phyloP scores from a whole-genome alignment of 2,329 filamentous ascomycete species.

The Herpotrichia juniperi region DNA sequence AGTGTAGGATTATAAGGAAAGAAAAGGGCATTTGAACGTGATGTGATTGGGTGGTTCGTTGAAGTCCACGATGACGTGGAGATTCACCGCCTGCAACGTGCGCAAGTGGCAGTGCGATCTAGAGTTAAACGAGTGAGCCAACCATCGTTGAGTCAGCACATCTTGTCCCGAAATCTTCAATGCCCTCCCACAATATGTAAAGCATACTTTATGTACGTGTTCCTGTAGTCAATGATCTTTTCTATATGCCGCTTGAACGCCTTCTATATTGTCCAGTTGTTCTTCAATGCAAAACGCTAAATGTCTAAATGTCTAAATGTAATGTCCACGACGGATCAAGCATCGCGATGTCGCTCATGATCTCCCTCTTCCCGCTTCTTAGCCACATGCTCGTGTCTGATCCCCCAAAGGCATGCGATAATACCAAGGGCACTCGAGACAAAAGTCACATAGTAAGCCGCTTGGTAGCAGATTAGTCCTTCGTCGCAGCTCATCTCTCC shows the following conservation, averaged over 20 bases:
- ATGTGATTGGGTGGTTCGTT: neutral
- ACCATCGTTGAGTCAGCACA: too few relatives aligned
- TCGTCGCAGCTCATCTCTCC: constrained; percentile 78
- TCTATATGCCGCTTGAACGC: neutral
- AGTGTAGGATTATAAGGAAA: too few relatives aligned
- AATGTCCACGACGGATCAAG: constrained; percentile 20
- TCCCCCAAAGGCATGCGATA: constrained; percentile 72
- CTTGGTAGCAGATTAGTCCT: constrained; percentile 79
- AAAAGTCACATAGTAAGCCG: constrained; percentile 81
- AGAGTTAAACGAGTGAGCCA: too few relatives aligned
- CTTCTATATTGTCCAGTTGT: neutral
- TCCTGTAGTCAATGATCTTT: too few relatives aligned
- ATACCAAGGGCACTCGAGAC: constrained; percentile 73
- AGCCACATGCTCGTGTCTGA: constrained; percentile 61
- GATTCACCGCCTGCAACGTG: too few relatives aligned
- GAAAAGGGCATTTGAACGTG: too few relatives aligned
- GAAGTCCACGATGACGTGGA: too few relatives aligned
- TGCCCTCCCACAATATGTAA: too few relatives aligned
- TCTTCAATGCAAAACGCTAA: neutral
- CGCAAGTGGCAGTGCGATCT: too few relatives aligned
- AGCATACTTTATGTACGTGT: too few relatives aligned
- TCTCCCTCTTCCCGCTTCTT: constrained; percentile 38
- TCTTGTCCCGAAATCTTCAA: too few relatives aligned
- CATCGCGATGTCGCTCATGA: constrained; percentile 38
- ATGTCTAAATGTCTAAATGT: neutral